These are phyloP conservation scores for Ophiognomonia clavigignenti-juglandacearum DNA, from an alignment of 2,329 filamentous ascomycete genomes.

Conservation along the genomic window DNA sequence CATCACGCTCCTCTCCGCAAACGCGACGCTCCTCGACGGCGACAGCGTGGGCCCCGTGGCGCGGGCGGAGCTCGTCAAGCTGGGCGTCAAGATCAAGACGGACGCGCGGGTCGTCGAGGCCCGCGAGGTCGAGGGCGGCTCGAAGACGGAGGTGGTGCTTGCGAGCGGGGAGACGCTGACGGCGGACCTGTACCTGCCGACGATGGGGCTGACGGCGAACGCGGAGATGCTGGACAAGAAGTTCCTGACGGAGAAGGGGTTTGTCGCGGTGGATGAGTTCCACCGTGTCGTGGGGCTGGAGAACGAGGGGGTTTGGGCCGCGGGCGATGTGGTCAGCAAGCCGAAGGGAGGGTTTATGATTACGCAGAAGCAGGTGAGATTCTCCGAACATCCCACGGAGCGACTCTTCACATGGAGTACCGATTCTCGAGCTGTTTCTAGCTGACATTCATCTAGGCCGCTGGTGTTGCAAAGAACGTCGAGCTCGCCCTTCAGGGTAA, in stretches of 20 bases:
- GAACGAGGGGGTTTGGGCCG: slow-evolving; percentile 42
- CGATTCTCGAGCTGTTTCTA: not conserved
- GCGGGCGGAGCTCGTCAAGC: slow-evolving; percentile 43
- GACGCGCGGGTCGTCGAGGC: slow-evolving; percentile 35
- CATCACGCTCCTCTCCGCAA: slow-evolving; percentile 42
- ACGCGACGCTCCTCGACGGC: slow-evolving; percentile 36
- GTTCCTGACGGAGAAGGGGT: slow-evolving; percentile 39
- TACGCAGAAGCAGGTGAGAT: slow-evolving; percentile 43
- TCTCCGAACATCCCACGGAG: too few relatives aligned
- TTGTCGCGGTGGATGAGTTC: slow-evolving; percentile 45
- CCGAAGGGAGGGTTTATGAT: slow-evolving; percentile 40
- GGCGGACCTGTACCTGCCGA: slow-evolving; percentile 54
- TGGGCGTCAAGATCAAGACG: slow-evolving; percentile 45
- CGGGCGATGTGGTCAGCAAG: slow-evolving; percentile 47
- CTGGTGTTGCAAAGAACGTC: slow-evolving; percentile 49
- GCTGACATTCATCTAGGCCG: slow-evolving; percentile 30
- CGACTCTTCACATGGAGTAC: not conserved
- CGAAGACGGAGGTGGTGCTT: slow-evolving; percentile 44
- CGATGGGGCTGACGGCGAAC: slow-evolving; percentile 51
- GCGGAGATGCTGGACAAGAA: slow-evolving; percentile 43
- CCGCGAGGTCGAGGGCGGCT: slow-evolving; percentile 32
- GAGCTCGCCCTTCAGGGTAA: slow-evolving; percentile 42
- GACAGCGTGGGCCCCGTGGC: slow-evolving; percentile 39
- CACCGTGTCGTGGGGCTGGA: slow-evolving; percentile 40
- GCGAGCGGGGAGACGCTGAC: slow-evolving; percentile 39